Evolutionary conservation across 1,284 basidiomycete species (phyloP).

Genomic region (Chiua sp.): DNA sequence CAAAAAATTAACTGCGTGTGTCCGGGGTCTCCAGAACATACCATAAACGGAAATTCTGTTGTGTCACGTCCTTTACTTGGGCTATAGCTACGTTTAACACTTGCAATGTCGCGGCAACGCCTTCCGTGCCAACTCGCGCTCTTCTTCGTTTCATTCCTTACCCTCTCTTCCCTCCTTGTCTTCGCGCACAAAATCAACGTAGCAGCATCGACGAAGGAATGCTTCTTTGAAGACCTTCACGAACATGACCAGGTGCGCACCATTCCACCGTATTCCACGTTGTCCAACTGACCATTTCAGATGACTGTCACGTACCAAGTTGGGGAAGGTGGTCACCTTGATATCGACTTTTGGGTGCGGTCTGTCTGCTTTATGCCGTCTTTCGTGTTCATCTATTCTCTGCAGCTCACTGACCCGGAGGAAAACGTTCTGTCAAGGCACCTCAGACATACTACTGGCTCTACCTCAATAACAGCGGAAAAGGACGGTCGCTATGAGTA

Average conservation of each 20-base stretch:
- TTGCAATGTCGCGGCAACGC: slow-evolving; percentile 23
- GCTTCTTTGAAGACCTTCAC: slow-evolving; percentile 98
- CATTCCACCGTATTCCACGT: not conserved
- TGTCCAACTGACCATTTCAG: slow-evolving; percentile 46
- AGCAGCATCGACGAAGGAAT: slow-evolving; percentile 85
- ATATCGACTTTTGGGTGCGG: slow-evolving; percentile 94
- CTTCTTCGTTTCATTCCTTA: slow-evolving; percentile 47
- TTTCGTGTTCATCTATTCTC: not conserved
- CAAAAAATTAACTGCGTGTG: slow-evolving; percentile 22
- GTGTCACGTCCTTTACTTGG: not conserved
- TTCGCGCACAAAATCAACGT: slow-evolving; percentile 75
- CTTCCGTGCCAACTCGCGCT: no score
- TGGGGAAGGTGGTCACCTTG: slow-evolving; percentile 93
- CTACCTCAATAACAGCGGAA: slow-evolving; percentile 86
- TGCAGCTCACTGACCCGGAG: slow-evolving; percentile 81
- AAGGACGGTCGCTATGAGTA: slow-evolving; percentile 91
- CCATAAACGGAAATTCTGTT: slow-evolving; percentile 15
- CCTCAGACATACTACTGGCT: slow-evolving; percentile 89
- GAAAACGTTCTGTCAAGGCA: slow-evolving; percentile 76
- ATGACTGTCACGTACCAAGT: slow-evolving; percentile 99
- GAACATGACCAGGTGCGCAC: slow-evolving; percentile 85
- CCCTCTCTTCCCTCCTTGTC: slow-evolving; percentile 48
- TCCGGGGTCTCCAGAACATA: slow-evolving; percentile 26
- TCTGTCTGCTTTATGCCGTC: not conserved
- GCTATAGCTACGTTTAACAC: not conserved